Percentiles rank a stretch among this genome's conserved stretches.
These are phyloP conservation scores for Bruguiera hainesii DNA, from an alignment of 441 rosid species.

Conservation along the genomic window DNA sequence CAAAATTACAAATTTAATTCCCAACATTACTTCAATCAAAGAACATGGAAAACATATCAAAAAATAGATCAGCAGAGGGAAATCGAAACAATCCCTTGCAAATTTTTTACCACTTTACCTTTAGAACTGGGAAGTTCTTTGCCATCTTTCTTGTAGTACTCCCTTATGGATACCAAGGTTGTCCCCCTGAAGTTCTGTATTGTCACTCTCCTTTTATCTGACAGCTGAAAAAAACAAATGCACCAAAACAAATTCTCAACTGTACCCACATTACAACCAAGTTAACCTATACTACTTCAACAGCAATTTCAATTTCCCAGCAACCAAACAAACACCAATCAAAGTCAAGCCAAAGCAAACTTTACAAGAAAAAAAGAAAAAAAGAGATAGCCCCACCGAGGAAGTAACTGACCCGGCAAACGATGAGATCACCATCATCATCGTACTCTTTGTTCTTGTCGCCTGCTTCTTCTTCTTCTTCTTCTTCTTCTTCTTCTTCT, in stretches of 20 bases:
- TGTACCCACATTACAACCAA: not conserved
- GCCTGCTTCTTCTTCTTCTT: constrained; percentile 9
- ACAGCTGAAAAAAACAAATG: constrained; percentile 31
- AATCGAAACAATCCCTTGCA: not conserved
- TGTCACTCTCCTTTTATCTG: constrained; percentile 75
- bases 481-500: constrained; percentile 22
- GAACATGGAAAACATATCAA: not conserved
- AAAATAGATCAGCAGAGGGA: not conserved
- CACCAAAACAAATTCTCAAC: no score
- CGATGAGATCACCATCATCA: constrained; percentile 75
- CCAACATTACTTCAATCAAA: no score
- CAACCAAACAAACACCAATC: not conserved
- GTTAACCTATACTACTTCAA: not conserved
- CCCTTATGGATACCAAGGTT: constrained; percentile 74
- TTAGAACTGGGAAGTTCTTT: constrained; percentile 77
- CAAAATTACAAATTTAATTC: no score
- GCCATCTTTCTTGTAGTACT: constrained; percentile 74
- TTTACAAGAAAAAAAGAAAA: not conserved
- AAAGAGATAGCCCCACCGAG: not conserved
- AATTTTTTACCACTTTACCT: constrained; percentile 35
- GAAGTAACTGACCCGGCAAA: constrained; percentile 54
- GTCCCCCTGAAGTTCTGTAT: constrained; percentile 79
- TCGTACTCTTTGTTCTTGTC: constrained; percentile 42
- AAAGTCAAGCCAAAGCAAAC: not conserved
- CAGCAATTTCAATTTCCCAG: no score